Conservation (phyloP, 345 rosid species). For the Sisymbrium irio region DNA sequence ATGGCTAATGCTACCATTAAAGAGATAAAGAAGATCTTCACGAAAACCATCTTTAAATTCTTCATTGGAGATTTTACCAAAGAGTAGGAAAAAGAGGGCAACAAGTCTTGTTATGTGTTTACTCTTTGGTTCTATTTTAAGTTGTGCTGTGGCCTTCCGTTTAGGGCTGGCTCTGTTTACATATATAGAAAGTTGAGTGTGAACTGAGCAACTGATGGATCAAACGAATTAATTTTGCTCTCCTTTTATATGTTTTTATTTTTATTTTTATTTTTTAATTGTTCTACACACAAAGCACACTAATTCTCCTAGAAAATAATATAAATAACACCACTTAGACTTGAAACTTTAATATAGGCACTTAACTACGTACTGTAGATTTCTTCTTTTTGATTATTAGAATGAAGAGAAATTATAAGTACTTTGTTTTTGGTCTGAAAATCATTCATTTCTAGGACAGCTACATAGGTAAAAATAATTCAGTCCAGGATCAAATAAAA, state of each 20-base stretch:
- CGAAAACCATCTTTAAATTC: constrained; percentile 29
- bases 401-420: not conserved
- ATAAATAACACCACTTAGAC: not conserved
- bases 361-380: not conserved
- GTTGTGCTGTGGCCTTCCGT: constrained; percentile 15
- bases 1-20: constrained; percentile 49
- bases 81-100: constrained; percentile 9
- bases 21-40: constrained; percentile 66
- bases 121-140: constrained; percentile 30
- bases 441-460: not conserved
- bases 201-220: constrained; percentile 10
- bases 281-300: not conserved
- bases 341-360: not conserved
- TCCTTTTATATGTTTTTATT: not conserved
- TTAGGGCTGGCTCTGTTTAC: constrained; percentile 11
- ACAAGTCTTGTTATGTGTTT: constrained; percentile 5
- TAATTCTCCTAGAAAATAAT: not conserved
- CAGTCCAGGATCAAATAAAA: not conserved
- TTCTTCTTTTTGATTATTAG: not conserved
- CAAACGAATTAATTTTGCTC: not conserved
- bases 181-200: constrained; percentile 26
- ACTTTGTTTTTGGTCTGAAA: not conserved
- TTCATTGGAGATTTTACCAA: constrained; percentile 10
- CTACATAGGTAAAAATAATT: not conserved
- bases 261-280: not conserved